phyloP scores from a whole-genome alignment of 371 early-diverging fungal genomes.

The Saksenaea vasiformis region DNA sequence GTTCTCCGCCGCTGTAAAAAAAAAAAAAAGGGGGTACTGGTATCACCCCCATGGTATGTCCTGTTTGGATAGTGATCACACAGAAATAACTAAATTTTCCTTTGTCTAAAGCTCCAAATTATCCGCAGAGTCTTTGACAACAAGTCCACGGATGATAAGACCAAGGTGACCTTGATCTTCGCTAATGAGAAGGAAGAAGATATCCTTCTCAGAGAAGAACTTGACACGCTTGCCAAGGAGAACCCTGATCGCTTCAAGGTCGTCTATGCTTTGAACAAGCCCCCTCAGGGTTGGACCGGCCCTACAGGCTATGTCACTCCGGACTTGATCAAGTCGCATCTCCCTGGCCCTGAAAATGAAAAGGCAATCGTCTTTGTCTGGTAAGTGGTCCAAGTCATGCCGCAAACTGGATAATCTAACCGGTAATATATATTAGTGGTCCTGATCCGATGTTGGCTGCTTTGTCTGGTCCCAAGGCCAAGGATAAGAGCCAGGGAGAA shows the following conservation, averaged over 20 bases:
- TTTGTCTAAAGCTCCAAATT: conserved; percentile 58
- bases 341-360: conserved; percentile 60
- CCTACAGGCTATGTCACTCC: conserved; percentile 71
- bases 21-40: conserved; percentile 90
- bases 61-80: not conserved
- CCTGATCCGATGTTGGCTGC: conserved; percentile 79
- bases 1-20: no score
- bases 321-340: conserved; percentile 65
- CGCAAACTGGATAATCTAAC: no score
- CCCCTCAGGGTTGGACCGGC: conserved; percentile 66
- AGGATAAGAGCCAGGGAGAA: conserved; percentile 84
- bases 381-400: not conserved
- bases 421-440: conserved; percentile 42
- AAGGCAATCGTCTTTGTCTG: conserved; percentile 82
- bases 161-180: conserved; percentile 86
- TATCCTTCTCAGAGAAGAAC: conserved; percentile 79
- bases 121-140: conserved; percentile 69
- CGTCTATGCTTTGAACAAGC: conserved; percentile 79
- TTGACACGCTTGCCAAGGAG: conserved; percentile 69
- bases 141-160: conserved; percentile 68
- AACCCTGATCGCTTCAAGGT: conserved; percentile 83
- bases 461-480: conserved; percentile 85
- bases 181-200: conserved; percentile 87
- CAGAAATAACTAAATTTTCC: not conserved
- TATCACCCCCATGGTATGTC: conserved; percentile 85